phyloP scores from a whole-genome alignment of 2,329 filamentous ascomycete species.

The Xylariales sp. region DNA sequence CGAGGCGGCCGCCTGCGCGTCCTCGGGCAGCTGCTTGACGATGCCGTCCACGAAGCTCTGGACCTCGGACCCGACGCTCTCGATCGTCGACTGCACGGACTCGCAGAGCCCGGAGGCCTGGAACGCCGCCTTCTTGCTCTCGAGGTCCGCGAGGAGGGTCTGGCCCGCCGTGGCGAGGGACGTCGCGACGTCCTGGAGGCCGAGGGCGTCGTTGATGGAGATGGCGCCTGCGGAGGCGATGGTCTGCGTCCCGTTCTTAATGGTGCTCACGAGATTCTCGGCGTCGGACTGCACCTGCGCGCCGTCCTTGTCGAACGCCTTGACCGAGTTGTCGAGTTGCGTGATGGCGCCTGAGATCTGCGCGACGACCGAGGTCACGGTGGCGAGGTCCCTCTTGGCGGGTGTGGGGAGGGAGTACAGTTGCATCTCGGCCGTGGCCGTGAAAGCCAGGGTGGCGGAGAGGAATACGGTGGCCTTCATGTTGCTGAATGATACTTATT shows the following conservation, averaged over 20 bases:
- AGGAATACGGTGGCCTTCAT: conserved; percentile 45
- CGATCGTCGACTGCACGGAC: conserved; percentile 29
- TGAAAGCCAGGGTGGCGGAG: conserved; percentile 41
- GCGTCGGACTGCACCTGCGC: conserved; percentile 42
- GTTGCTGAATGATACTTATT: conserved; percentile 11
- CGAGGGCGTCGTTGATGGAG: conserved; percentile 35
- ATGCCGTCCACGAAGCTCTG: conserved; percentile 40
- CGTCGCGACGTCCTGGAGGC: conserved; percentile 34
- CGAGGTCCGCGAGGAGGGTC: conserved; percentile 39
- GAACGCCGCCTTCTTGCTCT: conserved; percentile 42
- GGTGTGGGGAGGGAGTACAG: conserved; percentile 33
- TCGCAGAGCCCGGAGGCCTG: conserved; percentile 40
- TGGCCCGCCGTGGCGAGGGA: conserved; percentile 30
- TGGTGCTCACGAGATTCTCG: conserved; percentile 39
- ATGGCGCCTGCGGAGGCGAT: conserved; percentile 31
- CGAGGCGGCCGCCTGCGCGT: conserved; percentile 33
- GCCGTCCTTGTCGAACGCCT: conserved; percentile 45
- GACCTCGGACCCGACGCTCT: conserved; percentile 33
- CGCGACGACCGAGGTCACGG: conserved; percentile 41
- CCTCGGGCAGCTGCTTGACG: conserved; percentile 38
- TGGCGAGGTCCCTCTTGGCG: conserved; percentile 40
- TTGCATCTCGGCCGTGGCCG: conserved; percentile 41
- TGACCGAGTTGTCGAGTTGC: conserved; percentile 47
- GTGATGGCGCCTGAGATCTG: conserved; percentile 44
- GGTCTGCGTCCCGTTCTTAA: conserved; percentile 40